Conservation (phyloP, 2,329 filamentous ascomycete species). For the Uncinocarpus reesii region DNA sequence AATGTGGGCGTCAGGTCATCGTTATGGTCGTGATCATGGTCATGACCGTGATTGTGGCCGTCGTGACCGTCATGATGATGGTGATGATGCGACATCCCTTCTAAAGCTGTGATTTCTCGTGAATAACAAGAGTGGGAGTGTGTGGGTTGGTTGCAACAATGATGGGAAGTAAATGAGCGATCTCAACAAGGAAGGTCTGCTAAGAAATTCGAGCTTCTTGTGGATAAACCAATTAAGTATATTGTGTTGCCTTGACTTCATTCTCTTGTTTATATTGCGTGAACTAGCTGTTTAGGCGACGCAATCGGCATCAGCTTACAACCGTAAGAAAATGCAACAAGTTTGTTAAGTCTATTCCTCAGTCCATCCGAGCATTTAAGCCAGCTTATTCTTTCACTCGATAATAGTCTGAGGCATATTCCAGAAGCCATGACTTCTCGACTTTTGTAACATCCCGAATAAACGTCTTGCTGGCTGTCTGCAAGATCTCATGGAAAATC, state of each 20-base stretch:
- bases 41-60: conserved; percentile 33
- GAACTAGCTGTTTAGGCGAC: too few relatives aligned
- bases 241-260: background rate
- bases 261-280: too few relatives aligned
- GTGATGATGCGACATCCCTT: conserved; percentile 22
- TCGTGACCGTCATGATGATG: conserved; percentile 36
- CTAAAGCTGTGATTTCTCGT: background rate
- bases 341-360: too few relatives aligned
- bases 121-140: background rate
- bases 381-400: conserved; percentile 38
- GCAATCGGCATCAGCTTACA: too few relatives aligned
- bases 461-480: conserved; percentile 77
- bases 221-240: too few relatives aligned
- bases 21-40: conserved; percentile 68
- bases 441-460: conserved; percentile 90
- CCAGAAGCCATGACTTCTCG: conserved; percentile 81
- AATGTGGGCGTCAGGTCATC: conserved; percentile 88
- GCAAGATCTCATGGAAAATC: conserved; percentile 85
- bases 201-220: background rate
- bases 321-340: too few relatives aligned
- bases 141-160: too few relatives aligned
- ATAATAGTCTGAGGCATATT: conserved; percentile 81
- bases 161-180: background rate
- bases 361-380: too few relatives aligned
- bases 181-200: background rate